A percentile compares a stretch with the other conserved stretches of the same genome.
Conservation (phyloP, 371 early-diverging fungal genomes). For the Chytridiales sp. region DNA sequence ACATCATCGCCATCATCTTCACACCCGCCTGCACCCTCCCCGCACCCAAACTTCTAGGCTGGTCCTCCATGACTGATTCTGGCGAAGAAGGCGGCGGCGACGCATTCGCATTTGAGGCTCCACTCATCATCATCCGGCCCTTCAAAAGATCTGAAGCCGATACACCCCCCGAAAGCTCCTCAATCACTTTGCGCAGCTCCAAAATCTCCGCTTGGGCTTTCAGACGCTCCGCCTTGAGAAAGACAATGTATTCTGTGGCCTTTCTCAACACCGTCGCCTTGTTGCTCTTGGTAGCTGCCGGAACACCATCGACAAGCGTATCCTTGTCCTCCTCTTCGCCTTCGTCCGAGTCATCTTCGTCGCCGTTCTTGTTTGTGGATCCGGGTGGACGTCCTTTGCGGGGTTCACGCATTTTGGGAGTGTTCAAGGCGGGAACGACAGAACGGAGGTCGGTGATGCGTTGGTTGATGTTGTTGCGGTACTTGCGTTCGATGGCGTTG, state of each 20-base stretch:
- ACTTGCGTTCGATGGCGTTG: conserved; percentile 91
- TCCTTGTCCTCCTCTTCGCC: conserved; percentile 60
- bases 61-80: not conserved
- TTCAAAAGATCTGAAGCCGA: not conserved
- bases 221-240: conserved; percentile 42
- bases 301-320: conserved; percentile 46
- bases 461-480: conserved; percentile 93
- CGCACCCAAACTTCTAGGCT: too few relatives aligned
- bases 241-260: conserved; percentile 83
- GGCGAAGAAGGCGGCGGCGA: conserved; percentile 13
- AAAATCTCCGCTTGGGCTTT: conserved; percentile 12
- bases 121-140: not conserved
- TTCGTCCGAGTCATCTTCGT: conserved; percentile 29
- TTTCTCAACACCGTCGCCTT: conserved; percentile 88
- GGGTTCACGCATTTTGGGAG: conserved; percentile 38
- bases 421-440: conserved; percentile 82
- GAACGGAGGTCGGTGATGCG: conserved; percentile 80
- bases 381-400: conserved; percentile 9
- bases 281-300: conserved; percentile 68
- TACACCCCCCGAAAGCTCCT: not conserved
- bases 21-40: not conserved
- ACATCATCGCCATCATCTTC: conserved; percentile 26
- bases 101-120: not conserved
- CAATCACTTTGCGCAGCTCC: conserved; percentile 9
- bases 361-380: conserved; percentile 11